Base-by-base conservation (phyloP, 2,329 filamentous ascomycete species). In the Penicillium sp. region DNA sequence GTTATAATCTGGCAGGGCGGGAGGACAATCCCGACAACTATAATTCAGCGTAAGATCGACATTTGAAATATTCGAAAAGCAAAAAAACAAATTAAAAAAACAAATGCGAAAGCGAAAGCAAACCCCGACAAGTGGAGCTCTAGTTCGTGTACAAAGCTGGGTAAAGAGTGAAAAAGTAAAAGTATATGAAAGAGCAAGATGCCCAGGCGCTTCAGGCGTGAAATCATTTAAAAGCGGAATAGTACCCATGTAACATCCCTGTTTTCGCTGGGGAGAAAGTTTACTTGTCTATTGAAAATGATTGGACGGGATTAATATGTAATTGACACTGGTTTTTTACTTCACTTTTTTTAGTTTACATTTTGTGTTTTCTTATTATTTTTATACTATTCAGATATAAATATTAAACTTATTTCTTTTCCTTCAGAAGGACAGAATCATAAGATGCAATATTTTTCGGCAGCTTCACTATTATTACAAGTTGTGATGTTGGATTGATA, bases 1-100 rank as follows among this genome's bases (percentile, higher is more conserved):
- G 72, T 72, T 73, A 67, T 61, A 65, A 64, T 70, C 68, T 69
- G 70, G 70, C 66, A 68, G 64, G 60, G 63, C 63, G 66, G 67
- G 61, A 68, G 61, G 66, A 66, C 58, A 61, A 61, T 68, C 63
- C 61, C 64, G 66, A 62, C 64, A 63, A 66, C 64, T 66, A 66
- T 67, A 68, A 66, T 61, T 62, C 54, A 59, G 41, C 49, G 57
- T 47, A 53, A 50, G 63, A 66, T 65, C 63, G 57, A 63, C 63
- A 58, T 53, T 43, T 54, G 52, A 59, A 63, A 61, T 60, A 31
- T 58, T 57, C 10, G 15, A 38, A 36, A 35, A 35, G 27, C 53
- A 57, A 56, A 57, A 55, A 56, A 19, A 5, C 1, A 43, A 43
- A 42, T 12, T 12, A 31, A 12, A 12, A 39, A 39, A 9, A 25